A percentile compares a stretch with the other conserved stretches of the same genome.
Conservation (phyloP, 1,139 yeast genomes). For the Yamadazyma atmosphaerica region DNA sequence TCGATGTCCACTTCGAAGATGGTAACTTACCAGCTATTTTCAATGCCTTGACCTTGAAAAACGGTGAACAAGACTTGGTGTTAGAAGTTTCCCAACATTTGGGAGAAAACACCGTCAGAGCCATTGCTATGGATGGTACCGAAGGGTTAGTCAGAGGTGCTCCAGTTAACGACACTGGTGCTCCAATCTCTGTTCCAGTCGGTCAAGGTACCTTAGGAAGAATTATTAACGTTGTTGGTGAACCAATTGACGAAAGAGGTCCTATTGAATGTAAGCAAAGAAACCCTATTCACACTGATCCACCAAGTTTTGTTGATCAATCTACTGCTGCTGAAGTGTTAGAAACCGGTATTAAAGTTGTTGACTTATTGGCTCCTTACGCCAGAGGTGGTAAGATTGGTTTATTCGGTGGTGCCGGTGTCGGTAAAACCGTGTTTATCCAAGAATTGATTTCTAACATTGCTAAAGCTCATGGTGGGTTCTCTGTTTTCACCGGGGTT, state of each 20-base stretch:
- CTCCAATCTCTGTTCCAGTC: conserved; percentile 98
- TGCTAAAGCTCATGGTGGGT: conserved; percentile 99
- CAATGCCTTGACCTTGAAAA: conserved; percentile 89
- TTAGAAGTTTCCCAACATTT: conserved; percentile 99
- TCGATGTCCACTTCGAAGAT: conserved; percentile 98
- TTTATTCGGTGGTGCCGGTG: conserved; percentile 99
- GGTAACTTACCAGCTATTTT: conserved; percentile 96
- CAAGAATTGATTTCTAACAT: conserved; percentile 99
- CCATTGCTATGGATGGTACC: conserved; percentile 99
- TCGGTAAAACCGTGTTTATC: conserved; percentile 99
- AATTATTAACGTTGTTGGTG: conserved; percentile 98
- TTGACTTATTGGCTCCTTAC: conserved; percentile 98
- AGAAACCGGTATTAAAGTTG: conserved; percentile 99
- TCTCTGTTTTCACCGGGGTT: conserved; percentile 99
- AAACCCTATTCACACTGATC: conserved; percentile 98
- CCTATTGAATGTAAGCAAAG: conserved; percentile 89
- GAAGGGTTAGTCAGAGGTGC: conserved; percentile 99
- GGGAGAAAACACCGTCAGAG: conserved; percentile 99
- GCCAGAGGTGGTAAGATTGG: conserved; percentile 99
- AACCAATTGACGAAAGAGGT: conserved; percentile 99
- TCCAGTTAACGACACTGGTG: conserved; percentile 88
- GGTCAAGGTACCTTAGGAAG: conserved; percentile 99
- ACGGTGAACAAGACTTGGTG: conserved; percentile 70
- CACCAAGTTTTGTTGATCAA: conserved; percentile 95
- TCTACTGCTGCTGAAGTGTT: conserved; percentile 97